These are phyloP conservation scores for Quercus tomentella DNA, from an alignment of 331 rosid genomes.

Conservation along the genomic window DNA sequence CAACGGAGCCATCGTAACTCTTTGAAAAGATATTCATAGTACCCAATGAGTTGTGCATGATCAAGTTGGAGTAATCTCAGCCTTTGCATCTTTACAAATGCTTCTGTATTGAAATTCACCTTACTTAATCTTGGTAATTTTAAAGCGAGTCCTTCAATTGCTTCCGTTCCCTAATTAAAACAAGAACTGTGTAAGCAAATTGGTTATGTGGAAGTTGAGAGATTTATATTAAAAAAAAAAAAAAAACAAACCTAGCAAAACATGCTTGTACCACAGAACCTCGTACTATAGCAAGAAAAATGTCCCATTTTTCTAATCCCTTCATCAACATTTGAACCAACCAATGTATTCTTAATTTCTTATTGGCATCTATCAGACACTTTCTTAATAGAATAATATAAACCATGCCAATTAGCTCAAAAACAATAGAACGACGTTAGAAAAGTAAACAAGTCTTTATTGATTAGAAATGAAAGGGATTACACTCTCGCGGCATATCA, in stretches of 20 bases:
- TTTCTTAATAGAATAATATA: not conserved
- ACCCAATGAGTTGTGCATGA: not conserved
- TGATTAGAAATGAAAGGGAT: too few relatives aligned
- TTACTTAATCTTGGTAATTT: not conserved
- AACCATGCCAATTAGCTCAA: not conserved
- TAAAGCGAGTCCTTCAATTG: not conserved
- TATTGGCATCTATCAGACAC: not conserved
- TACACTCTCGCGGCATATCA: too few relatives aligned
- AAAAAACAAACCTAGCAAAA: not conserved
- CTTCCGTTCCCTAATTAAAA: not conserved
- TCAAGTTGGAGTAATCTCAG: conserved; percentile 4
- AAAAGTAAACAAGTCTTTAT: not conserved
- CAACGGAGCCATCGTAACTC: conserved; percentile 32
- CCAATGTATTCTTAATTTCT: not conserved
- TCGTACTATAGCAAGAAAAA: not conserved
- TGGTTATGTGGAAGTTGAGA: not conserved
- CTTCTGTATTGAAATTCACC: not conserved
- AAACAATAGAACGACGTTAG: too few relatives aligned
- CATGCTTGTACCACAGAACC: not conserved
- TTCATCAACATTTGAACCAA: not conserved
- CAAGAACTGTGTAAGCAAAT: not conserved
- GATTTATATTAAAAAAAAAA: too few relatives aligned
- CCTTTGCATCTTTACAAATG: not conserved
- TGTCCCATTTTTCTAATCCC: not conserved
- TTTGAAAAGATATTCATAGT: conserved; percentile 4